These are phyloP conservation scores for Ensete ventricosum DNA, from an alignment of 176 grass and related monocot species.

Conservation along the genomic window DNA sequence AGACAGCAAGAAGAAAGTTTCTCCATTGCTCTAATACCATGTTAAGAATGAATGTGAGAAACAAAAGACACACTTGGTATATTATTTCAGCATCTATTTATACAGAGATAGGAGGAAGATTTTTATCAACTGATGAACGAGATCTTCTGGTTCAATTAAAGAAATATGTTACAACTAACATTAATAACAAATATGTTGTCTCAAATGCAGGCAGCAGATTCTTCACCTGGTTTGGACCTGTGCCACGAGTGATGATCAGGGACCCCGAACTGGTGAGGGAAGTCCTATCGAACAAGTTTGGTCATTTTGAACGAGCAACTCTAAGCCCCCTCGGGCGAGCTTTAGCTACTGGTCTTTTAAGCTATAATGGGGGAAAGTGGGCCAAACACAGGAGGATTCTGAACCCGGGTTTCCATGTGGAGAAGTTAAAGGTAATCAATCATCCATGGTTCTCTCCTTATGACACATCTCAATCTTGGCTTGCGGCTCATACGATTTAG, in stretches of 20 bases:
- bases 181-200: background rate
- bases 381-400: conserved; percentile 13
- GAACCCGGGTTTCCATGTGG: conserved; percentile 1
- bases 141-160: too few relatives aligned
- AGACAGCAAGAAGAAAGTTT: too few relatives aligned
- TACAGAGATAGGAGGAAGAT: too few relatives aligned
- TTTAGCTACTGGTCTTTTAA: background rate
- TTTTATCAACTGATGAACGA: too few relatives aligned
- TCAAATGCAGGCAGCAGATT: conserved; percentile 27
- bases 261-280: conserved; percentile 37
- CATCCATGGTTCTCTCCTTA: too few relatives aligned
- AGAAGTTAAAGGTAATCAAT: conserved; percentile 3
- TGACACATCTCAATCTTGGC: background rate
- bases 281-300: conserved; percentile 38
- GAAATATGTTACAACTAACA: too few relatives aligned
- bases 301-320: conserved; percentile 19
- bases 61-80: too few relatives aligned
- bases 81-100: too few relatives aligned
- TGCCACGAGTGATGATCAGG: conserved; percentile 24
- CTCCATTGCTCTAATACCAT: too few relatives aligned
- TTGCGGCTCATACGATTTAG: background rate
- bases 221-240: conserved; percentile 40
- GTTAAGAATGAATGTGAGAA: too few relatives aligned
- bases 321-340: background rate
- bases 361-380: conserved; percentile 1